Base-by-base conservation (phyloP, 768 basidiomycete species). In the Mycena albidolilacea region DNA sequence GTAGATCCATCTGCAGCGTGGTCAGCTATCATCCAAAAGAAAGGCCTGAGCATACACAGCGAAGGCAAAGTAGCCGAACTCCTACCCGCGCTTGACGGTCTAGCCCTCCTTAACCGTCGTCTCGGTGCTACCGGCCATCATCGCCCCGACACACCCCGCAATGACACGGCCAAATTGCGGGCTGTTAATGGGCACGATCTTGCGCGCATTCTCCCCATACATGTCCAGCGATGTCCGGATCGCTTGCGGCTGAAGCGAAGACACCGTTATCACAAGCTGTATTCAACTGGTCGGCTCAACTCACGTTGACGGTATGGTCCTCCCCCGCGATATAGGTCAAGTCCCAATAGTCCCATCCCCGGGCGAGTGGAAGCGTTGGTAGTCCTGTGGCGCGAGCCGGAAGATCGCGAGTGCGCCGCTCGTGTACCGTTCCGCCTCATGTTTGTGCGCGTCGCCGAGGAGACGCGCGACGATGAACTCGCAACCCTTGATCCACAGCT, bases 401-500 rank as follows among this genome's bases (percentile, higher is more conserved):
- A 98, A 98, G 68, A 98, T 98, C 10, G 88, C 95, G 63, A 99
- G 78, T 0, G 93, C 91, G 7, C 98, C 97, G 10, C 94, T 94
- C 1, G 84, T 82, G 78, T 93, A 99, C 46, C 88, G 87, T 6
- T 92, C 90, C 1, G 88, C 90, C 61, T 95, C 89, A 21, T 87
- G 84, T 74, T 89, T 90, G 81, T 97, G 95, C 12, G 82, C 84
- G 4, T 95, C 93, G 0, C 97, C 97, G 0, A 99, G 88, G 41
- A 99, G 86, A 1, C 92, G 88, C 7, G 83, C 87, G 5, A 98
- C 87, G 1, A 91, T 92, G 80, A 99, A 99, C 77, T 98, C 97
- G 54, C 96, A 91, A 3, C 97, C 97, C 79, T 99, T 98, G 84
- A 99, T 97, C 97, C 97, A 99, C 0, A 99, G 84, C 30, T 87